Evolutionary conservation across 2,329 filamentous ascomycete genomes (phyloP).

Genomic region (Sporothrix humicola): DNA sequence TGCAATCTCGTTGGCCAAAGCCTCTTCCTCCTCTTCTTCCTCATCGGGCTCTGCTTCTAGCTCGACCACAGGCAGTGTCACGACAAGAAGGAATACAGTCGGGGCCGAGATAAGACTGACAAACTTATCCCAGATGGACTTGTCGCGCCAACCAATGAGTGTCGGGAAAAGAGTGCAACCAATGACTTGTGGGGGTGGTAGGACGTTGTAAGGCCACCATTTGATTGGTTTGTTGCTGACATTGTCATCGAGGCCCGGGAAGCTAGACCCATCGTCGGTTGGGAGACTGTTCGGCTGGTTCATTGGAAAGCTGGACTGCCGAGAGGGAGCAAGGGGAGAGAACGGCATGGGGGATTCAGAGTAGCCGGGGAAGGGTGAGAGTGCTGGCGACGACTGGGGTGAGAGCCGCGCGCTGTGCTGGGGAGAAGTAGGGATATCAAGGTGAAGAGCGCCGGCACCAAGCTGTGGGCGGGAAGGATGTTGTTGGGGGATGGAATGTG

Average conservation of each 20-base stretch:
- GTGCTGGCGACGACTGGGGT: constrained; percentile 55
- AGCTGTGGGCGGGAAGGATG: constrained; percentile 11
- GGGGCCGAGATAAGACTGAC: constrained; percentile 84
- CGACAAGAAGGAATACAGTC: constrained; percentile 85
- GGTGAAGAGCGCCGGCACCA: constrained; percentile 42
- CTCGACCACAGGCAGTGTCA: constrained; percentile 91
- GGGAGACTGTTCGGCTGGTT: constrained; percentile 44
- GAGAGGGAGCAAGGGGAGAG: constrained; percentile 47
- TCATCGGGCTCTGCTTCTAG: constrained; percentile 60
- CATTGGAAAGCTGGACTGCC: constrained; percentile 62
- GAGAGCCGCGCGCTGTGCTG: constrained; percentile 35
- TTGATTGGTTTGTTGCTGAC: constrained; percentile 55
- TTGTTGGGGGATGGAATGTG: neutral
- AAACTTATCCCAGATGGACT: constrained; percentile 82
- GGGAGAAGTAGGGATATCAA: constrained; percentile 52
- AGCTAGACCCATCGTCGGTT: constrained; percentile 46
- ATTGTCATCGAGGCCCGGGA: constrained; percentile 51
- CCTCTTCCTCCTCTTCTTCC: constrained; percentile 47
- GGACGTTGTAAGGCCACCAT: constrained; percentile 81
- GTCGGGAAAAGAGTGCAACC: constrained; percentile 84
- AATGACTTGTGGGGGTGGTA: constrained; percentile 75
- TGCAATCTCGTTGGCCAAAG: neutral
- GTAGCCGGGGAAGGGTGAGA: constrained; percentile 72
- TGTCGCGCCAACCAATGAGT: constrained; percentile 78
- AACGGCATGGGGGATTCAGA: constrained; percentile 61